Percentiles rank a stretch among this genome's conserved stretches.
phyloP scores from a whole-genome alignment of 163 green algal species.

The Trebouxia gelatinosa region DNA sequence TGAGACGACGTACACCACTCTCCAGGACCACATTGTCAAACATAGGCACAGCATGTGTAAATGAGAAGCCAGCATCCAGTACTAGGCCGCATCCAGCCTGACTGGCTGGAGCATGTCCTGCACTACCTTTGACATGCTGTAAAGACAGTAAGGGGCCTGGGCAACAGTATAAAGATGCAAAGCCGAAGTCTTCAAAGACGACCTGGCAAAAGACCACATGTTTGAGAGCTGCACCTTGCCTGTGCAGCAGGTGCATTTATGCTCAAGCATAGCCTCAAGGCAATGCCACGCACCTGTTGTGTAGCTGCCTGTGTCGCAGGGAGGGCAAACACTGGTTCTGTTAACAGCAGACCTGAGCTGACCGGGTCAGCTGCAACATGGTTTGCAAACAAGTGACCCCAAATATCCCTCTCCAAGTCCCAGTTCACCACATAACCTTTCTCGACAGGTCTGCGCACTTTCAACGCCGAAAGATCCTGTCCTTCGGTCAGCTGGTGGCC shows the following conservation, averaged over 20 bases:
- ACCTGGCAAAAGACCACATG: conserved; percentile 52
- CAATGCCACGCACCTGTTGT: conserved; percentile 59
- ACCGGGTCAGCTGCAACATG: conserved; percentile 45
- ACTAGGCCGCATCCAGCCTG: conserved; percentile 71
- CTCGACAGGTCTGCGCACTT: conserved; percentile 74
- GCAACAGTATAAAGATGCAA: conserved; percentile 60
- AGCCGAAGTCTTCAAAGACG: conserved; percentile 91
- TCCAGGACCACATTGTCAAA: conserved; percentile 75
- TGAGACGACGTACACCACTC: conserved; percentile 73
- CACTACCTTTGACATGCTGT: conserved; percentile 39
- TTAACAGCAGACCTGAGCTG: conserved; percentile 79
- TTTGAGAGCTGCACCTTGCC: no score
- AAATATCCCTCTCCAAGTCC: conserved; percentile 90
- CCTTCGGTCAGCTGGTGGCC: conserved; percentile 66
- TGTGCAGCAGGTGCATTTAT: no score
- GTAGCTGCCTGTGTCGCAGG: conserved; percentile 60
- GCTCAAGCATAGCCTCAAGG: no score
- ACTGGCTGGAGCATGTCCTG: conserved; percentile 42
- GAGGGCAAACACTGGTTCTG: conserved; percentile 92
- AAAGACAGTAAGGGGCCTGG: conserved; percentile 60
- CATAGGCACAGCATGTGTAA: conserved; percentile 85
- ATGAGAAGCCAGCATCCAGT: conserved; percentile 95
- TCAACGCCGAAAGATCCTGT: conserved; percentile 73
- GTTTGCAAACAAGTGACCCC: conserved; percentile 57
- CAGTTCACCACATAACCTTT: conserved; percentile 89